These are phyloP conservation scores for Leccinum griseonigrum DNA, from an alignment of 1,284 basidiomycete species.

Conservation along the genomic window DNA sequence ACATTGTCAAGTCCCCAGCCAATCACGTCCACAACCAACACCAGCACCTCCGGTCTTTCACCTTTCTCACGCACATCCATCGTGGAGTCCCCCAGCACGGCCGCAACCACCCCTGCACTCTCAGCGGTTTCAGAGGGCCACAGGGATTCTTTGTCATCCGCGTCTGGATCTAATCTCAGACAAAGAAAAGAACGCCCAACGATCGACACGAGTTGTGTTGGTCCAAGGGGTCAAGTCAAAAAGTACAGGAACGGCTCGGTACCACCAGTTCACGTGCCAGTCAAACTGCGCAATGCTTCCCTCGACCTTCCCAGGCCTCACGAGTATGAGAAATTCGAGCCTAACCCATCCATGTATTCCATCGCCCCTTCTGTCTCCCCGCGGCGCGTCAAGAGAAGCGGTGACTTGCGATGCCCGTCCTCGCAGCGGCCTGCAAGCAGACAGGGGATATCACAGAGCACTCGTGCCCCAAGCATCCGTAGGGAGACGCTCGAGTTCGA, in stretches of 20 bases:
- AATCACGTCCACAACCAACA: conserved; percentile 24
- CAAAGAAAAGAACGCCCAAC: conserved; percentile 32
- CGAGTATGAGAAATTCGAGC: conserved; percentile 28
- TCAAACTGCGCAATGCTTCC: conserved; percentile 30
- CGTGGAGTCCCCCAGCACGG: conserved; percentile 28
- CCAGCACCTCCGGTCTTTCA: conserved; percentile 24
- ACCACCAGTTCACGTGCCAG: conserved; percentile 29
- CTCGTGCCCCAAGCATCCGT: conserved; percentile 29
- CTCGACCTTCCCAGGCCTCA: conserved; percentile 28
- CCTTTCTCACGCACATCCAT: conserved; percentile 30
- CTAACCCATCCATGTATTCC: conserved; percentile 31
- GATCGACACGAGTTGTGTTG: conserved; percentile 32
- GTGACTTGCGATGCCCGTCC: conserved; percentile 24
- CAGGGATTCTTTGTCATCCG: conserved; percentile 14
- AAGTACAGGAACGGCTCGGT: conserved; percentile 33
- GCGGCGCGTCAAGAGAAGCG: conserved; percentile 21
- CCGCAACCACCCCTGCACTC: conserved; percentile 26
- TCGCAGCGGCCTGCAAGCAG: conserved; percentile 29
- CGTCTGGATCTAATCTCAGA: conserved; percentile 18
- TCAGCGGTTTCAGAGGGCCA: conserved; percentile 23
- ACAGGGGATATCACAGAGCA: conserved; percentile 23
- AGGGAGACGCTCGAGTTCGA: conserved; percentile 31
- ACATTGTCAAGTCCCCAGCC: conserved; percentile 26
- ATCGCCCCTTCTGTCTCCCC: conserved; percentile 31
- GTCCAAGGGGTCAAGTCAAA: conserved; percentile 30